Evolutionary conservation across 495 filamentous ascomycete genomes (phyloP).

Genomic region (Hyaloscypha bicolor): DNA sequence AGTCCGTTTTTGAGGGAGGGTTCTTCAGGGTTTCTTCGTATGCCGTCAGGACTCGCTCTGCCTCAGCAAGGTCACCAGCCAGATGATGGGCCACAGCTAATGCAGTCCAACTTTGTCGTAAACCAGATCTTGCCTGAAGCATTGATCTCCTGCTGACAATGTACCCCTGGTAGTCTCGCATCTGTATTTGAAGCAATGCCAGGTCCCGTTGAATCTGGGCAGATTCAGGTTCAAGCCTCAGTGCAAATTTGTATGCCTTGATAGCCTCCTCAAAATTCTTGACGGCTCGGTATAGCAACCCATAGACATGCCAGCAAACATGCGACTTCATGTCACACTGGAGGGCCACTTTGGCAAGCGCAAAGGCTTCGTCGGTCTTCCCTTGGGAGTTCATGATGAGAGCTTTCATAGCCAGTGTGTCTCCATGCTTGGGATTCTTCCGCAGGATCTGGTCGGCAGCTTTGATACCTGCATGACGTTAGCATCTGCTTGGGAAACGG

Average conservation of each 20-base stretch:
- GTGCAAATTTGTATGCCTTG: conserved; percentile 95
- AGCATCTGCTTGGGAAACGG: not conserved
- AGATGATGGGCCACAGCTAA: conserved; percentile 92
- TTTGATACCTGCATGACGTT: conserved; percentile 67
- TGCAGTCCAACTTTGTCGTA: conserved; percentile 94
- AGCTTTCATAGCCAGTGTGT: conserved; percentile 98
- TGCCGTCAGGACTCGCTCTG: conserved; percentile 86
- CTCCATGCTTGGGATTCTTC: conserved; percentile 93
- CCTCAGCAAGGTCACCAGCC: conserved; percentile 76
- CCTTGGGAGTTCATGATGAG: conserved; percentile 91
- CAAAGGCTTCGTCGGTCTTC: conserved; percentile 90
- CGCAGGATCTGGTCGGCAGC: conserved; percentile 91
- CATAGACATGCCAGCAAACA: conserved; percentile 99
- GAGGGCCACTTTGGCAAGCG: conserved; percentile 85
- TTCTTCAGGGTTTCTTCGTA: conserved; percentile 91
- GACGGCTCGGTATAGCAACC: conserved; percentile 84
- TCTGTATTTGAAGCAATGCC: conserved; percentile 91
- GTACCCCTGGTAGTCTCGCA: conserved; percentile 94
- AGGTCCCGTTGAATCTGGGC: conserved; percentile 93
- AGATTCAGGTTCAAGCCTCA: conserved; percentile 90
- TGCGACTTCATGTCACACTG: conserved; percentile 97
- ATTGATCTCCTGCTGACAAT: conserved; percentile 83
- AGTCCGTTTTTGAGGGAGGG: conserved; percentile 71
- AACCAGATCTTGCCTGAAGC: conserved; percentile 74
- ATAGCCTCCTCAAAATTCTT: conserved; percentile 99